These are phyloP conservation scores for Jamesozyma gamospora DNA, from an alignment of 805 yeast species.

Conservation along the genomic window DNA sequence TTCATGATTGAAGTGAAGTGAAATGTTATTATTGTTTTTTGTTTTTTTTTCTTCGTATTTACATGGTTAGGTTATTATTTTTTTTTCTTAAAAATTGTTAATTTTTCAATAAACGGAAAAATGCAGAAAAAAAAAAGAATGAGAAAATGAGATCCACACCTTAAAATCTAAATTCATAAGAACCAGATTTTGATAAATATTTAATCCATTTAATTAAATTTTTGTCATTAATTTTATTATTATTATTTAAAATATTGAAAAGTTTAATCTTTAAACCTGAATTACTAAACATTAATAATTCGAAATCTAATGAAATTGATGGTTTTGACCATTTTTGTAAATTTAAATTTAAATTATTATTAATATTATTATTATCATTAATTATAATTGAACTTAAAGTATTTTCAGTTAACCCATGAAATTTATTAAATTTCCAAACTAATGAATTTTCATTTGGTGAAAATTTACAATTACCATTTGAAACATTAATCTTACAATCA, in stretches of 20 bases:
- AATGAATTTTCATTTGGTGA: constrained; percentile 55
- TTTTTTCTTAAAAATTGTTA: not conserved
- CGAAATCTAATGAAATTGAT: constrained; percentile 63
- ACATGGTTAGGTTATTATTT: no score
- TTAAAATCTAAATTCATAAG: constrained; percentile 68
- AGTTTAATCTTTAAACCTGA: constrained; percentile 69
- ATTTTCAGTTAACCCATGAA: constrained; percentile 57
- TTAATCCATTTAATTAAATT: constrained; percentile 81
- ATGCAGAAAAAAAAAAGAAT: not conserved
- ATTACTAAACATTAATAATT: constrained; percentile 61
- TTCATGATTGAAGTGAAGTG: not conserved
- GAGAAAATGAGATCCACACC: not conserved
- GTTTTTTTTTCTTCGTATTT: no score
- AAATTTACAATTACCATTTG: constrained; percentile 61
- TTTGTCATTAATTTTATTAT: constrained; percentile 21
- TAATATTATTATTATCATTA: constrained; percentile 18
- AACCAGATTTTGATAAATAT: constrained; percentile 65
- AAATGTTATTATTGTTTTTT: no score
- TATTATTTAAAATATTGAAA: constrained; percentile 51
- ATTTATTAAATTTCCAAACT: constrained; percentile 61
- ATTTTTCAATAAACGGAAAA: not conserved
- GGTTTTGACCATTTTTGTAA: constrained; percentile 53
- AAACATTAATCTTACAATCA: constrained; percentile 35
- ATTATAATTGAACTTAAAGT: constrained; percentile 48
- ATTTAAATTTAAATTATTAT: constrained; percentile 14